Evolutionary conservation across 257 asterid genomes (phyloP).

Genomic region (Solanum commersonii): DNA sequence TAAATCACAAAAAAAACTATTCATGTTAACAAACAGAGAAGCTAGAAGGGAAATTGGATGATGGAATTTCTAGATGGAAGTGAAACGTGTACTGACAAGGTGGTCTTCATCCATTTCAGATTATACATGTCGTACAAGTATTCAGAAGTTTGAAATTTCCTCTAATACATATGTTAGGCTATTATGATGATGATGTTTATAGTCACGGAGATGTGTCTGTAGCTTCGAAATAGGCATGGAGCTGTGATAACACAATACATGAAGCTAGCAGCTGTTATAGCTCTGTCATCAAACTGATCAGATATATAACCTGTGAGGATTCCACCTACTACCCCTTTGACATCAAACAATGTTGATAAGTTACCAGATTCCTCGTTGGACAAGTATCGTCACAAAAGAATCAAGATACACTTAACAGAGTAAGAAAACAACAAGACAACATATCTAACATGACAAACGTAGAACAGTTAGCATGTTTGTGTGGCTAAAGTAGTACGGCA

Average conservation of each 20-base stretch:
- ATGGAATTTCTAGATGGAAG: background rate
- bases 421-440: too few relatives aligned
- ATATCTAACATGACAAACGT: too few relatives aligned
- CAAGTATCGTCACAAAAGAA: too few relatives aligned
- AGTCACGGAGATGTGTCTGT: conserved; percentile 61
- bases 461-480: too few relatives aligned
- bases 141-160: background rate
- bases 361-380: too few relatives aligned
- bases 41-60: background rate
- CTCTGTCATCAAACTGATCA: conserved; percentile 59
- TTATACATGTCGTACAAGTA: background rate
- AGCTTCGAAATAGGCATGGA: conserved; percentile 65
- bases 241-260: conserved; percentile 88
- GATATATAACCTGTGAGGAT: conserved; percentile 80
- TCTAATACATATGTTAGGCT: background rate
- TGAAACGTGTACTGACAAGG: background rate
- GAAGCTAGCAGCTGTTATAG: conserved; percentile 86
- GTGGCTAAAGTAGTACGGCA: too few relatives aligned
- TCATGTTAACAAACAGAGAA: too few relatives aligned
- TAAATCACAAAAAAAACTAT: too few relatives aligned
- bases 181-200: conserved; percentile 45
- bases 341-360: conserved; percentile 80
- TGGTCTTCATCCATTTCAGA: background rate
- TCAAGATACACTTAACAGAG: too few relatives aligned
- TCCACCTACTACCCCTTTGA: conserved; percentile 91